These are phyloP conservation scores for Lithospermum erythrorhizon DNA, from an alignment of 257 asterid genomes.

Conservation along the genomic window DNA sequence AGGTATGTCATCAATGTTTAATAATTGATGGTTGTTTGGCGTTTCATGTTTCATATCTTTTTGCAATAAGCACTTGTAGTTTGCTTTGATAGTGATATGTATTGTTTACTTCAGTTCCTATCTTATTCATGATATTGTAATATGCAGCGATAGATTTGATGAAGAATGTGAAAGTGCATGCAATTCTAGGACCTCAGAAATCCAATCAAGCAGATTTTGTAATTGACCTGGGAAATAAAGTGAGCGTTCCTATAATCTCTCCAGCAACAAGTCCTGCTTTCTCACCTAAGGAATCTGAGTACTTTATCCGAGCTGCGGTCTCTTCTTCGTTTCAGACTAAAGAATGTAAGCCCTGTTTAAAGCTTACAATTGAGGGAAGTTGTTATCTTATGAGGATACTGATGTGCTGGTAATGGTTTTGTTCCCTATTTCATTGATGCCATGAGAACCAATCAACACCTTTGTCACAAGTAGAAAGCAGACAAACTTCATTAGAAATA, in stretches of 20 bases:
- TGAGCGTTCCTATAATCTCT: slow-evolving; percentile 34
- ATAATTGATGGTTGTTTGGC: too few relatives aligned
- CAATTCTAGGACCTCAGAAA: too few relatives aligned
- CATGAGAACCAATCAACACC: slow-evolving; percentile 12
- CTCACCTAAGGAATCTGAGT: slow-evolving; percentile 31
- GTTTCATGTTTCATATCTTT: too few relatives aligned
- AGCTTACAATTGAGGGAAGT: slow-evolving; percentile 30
- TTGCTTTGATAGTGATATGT: too few relatives aligned
- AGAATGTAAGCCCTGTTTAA: slow-evolving; percentile 31
- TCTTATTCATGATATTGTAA: not conserved
- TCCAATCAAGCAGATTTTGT: slow-evolving; percentile 37
- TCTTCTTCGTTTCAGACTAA: slow-evolving; percentile 31
- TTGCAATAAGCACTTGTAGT: too few relatives aligned
- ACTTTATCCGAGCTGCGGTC: slow-evolving; percentile 34
- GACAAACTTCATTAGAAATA: slow-evolving; percentile 23
- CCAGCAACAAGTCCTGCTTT: slow-evolving; percentile 39
- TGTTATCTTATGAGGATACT: slow-evolving; percentile 25
- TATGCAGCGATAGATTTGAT: slow-evolving; percentile 41
- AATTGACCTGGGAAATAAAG: slow-evolving; percentile 31
- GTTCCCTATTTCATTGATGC: slow-evolving; percentile 27
- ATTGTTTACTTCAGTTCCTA: too few relatives aligned
- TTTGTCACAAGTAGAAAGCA: slow-evolving; percentile 16
- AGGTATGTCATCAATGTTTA: slow-evolving; percentile 6
- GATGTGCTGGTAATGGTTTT: slow-evolving; percentile 30
- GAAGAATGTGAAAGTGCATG: slow-evolving; percentile 27